Base-by-base conservation (phyloP, 1,284 basidiomycete species). In the Hymenochaete sp. region DNA sequence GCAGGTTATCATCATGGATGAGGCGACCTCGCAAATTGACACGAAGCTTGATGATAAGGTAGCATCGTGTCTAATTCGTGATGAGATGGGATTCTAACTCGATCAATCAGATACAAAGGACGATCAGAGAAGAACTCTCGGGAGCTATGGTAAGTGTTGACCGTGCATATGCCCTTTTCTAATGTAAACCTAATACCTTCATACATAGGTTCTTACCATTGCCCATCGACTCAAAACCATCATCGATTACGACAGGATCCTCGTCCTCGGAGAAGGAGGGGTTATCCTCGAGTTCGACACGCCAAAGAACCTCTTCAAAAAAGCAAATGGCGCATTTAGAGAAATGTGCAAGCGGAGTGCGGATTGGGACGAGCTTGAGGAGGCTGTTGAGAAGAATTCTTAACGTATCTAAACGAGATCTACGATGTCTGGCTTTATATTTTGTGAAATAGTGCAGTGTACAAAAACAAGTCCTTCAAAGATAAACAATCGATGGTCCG, bases 1-100 rank as follows among this genome's bases (percentile, higher is more conserved):
- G 10, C 82, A 82, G 43, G 74, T 92, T 42, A 80, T 92, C 42
- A 84, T 93, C 50, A 77, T 93, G 72, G 90, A 93, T 57, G 89
- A 93, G 60, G 86, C 70, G 5, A 89, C 84, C 0, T 82, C 83
- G 3, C 80, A 82, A 49, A 82, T 89, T 38, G 85, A 88, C 60
- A 71, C 75, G n/a, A 67, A 70, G 22, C 72, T 86, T 9, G 80
- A 82, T 58, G 79, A 81, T 47, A 71, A 78, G 68, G 79, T 77
- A 53, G 7, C 38, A 27, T 11, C 32, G 25, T 28, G 10, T 22
- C 14, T 27, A 13, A 14, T 31, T 26, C 26, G 13, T 9, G 5
- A 16, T 29, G 25, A 37, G 26, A 37, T 36, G 6, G 31, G 9
- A 10, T 31, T 31, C 14, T 31, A 10, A 14, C 28, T 35, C 32